A percentile compares a stretch with the other conserved stretches of the same genome.
Conservation (phyloP, 2,329 filamentous ascomycete genomes). For the Cadophora malorum region DNA sequence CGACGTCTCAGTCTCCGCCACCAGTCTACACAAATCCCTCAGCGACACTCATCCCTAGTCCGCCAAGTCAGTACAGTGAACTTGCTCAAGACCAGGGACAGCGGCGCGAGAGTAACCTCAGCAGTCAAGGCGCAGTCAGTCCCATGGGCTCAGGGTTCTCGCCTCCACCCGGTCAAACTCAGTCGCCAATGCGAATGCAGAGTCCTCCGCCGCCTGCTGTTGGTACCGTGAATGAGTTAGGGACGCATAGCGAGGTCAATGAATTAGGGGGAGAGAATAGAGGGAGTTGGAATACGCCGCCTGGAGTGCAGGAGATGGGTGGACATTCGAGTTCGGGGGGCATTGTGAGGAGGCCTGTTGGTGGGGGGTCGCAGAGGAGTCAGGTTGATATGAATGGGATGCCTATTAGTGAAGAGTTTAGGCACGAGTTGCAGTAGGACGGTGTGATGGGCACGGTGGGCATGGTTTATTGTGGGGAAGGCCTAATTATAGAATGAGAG, state of each 20-base stretch:
- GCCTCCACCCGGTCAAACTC: not conserved
- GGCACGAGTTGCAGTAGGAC: constrained; percentile 28
- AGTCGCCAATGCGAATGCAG: constrained; percentile 4
- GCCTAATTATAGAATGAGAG: not conserved
- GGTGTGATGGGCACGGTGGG: not conserved
- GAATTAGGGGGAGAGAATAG: constrained; percentile 21
- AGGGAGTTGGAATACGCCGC: constrained; percentile 19
- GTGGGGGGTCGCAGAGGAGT: constrained; percentile 1
- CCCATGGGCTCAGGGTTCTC: constrained; percentile 13
- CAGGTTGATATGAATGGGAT: constrained; percentile 34
- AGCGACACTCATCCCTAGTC: not conserved
- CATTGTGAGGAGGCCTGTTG: constrained; percentile 19
- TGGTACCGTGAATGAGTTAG: constrained; percentile 1
- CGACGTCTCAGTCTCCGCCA: constrained; percentile 19
- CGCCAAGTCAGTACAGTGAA: constrained; percentile 27
- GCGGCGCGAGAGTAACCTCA: not conserved
- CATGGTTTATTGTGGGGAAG: too few relatives aligned
- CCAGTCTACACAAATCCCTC: constrained; percentile 27
- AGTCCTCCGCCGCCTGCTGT: not conserved
- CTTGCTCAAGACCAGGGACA: constrained; percentile 17
- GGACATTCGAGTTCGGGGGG: constrained; percentile 8
- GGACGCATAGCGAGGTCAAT: constrained; percentile 1
- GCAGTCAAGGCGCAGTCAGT: constrained; percentile 12
- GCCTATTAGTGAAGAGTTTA: constrained; percentile 32
- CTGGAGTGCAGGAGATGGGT: constrained; percentile 26